phyloP scores from a whole-genome alignment of 2,329 filamentous ascomycete species.

The Fusarium incarnatum region DNA sequence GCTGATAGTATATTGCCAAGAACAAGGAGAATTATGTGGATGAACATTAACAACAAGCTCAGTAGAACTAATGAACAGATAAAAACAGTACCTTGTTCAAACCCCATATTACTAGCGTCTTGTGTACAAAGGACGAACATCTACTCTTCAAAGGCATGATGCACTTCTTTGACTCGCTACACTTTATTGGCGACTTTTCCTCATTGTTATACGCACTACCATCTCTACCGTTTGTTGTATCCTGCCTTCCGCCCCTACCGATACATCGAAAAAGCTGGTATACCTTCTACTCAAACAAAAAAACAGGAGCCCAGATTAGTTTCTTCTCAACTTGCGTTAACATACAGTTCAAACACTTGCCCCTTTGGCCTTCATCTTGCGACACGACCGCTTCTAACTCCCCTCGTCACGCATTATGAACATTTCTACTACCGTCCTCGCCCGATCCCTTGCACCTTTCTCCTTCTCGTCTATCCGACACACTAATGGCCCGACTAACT shows the following conservation, averaged over 20 bases:
- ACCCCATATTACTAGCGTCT: not conserved
- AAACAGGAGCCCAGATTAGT: constrained; percentile 22
- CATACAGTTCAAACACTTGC: constrained; percentile 28
- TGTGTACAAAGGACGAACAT: not conserved
- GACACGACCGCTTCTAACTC: constrained; percentile 46
- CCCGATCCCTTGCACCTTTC: constrained; percentile 71
- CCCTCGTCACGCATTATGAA: constrained; percentile 62
- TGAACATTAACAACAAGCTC: not conserved
- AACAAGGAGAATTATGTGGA: not conserved
- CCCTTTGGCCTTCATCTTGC: constrained; percentile 24
- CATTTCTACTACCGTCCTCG: constrained; percentile 74
- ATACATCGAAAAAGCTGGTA: constrained; percentile 27
- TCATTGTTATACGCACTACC: not conserved
- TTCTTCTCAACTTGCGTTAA: not conserved
- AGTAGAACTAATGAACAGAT: not conserved
- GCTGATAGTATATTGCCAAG: not conserved
- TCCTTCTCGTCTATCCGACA: constrained; percentile 70
- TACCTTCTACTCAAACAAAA: constrained; percentile 19
- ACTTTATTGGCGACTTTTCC: not conserved
- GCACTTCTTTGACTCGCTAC: not conserved
- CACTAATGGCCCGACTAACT: constrained; percentile 72
- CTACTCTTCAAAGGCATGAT: not conserved
- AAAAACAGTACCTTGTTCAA: not conserved
- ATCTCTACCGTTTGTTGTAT: constrained; percentile 18
- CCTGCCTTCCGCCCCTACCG: not conserved